phyloP scores from a whole-genome alignment of 2,329 filamentous ascomycete genomes.

The Curvularia sp. region DNA sequence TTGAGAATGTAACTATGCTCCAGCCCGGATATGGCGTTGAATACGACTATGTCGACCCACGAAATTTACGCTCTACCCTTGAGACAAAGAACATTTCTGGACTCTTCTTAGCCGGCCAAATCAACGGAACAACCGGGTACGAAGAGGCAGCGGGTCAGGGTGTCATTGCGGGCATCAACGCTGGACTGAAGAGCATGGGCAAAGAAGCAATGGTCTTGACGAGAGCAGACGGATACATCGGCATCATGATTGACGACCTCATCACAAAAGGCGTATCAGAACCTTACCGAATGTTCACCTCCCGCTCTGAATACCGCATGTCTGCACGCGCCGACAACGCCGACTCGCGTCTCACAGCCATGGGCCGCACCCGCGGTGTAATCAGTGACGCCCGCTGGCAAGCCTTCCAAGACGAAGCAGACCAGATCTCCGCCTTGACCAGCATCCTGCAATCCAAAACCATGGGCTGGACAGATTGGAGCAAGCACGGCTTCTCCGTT shows the following conservation, averaged over 20 bases:
- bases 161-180: slow-evolving; percentile 90
- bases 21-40: slow-evolving; percentile 97
- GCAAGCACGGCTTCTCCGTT: slow-evolving; percentile 71
- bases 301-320: slow-evolving; percentile 93
- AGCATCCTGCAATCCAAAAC: slow-evolving; percentile 64
- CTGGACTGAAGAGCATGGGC: slow-evolving; percentile 76
- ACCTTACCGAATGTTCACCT: slow-evolving; percentile 98
- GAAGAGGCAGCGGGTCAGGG: slow-evolving; percentile 97
- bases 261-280: slow-evolving; percentile 96
- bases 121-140: slow-evolving; percentile 98
- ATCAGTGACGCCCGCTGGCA: slow-evolving; percentile 81
- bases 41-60: slow-evolving; percentile 97
- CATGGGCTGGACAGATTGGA: slow-evolving; percentile 71
- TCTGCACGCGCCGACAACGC: slow-evolving; percentile 92
- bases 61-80: slow-evolving; percentile 83
- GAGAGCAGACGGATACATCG: slow-evolving; percentile 91
- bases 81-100: slow-evolving; percentile 92
- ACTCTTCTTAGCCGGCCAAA: slow-evolving; percentile 91
- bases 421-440: slow-evolving; percentile 72
- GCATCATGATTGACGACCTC: slow-evolving; percentile 98
- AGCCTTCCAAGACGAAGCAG: slow-evolving; percentile 68
- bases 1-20: slow-evolving; percentile 89
- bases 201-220: slow-evolving; percentile 72
- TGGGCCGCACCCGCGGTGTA: slow-evolving; percentile 77
- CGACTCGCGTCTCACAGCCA: slow-evolving; percentile 81